Conservation (phyloP, 2,329 filamentous ascomycete species). For the Cryphonectria carpinicola region DNA sequence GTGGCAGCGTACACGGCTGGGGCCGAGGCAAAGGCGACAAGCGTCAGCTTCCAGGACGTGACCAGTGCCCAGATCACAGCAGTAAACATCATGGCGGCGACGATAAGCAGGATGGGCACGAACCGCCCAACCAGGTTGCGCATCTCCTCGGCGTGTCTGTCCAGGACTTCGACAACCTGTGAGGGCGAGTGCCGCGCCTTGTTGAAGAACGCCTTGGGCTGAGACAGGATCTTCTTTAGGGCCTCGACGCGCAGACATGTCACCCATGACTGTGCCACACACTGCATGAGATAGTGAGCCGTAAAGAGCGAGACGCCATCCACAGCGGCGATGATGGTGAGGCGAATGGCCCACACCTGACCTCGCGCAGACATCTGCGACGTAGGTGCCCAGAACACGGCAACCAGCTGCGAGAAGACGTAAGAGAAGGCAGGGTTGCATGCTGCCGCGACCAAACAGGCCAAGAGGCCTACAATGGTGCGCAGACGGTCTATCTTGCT, state of each 20-base stretch:
- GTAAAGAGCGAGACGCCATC: slow-evolving; percentile 69
- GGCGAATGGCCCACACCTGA: slow-evolving; percentile 68
- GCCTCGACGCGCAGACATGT: slow-evolving; percentile 71
- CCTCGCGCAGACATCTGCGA: slow-evolving; percentile 54
- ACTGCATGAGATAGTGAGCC: slow-evolving; percentile 73
- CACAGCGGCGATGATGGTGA: slow-evolving; percentile 68
- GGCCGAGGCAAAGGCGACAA: slow-evolving; percentile 71
- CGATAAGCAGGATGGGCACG: slow-evolving; percentile 69
- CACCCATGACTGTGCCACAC: slow-evolving; percentile 75
- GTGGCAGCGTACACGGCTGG: slow-evolving; percentile 71
- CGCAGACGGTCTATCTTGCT: slow-evolving; percentile 52
- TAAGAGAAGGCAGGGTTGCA: slow-evolving; percentile 77
- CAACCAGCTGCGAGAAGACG: slow-evolving; percentile 72
- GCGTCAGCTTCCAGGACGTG: slow-evolving; percentile 78
- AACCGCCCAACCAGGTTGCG: slow-evolving; percentile 81
- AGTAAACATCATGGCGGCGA: slow-evolving; percentile 67
- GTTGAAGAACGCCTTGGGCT: slow-evolving; percentile 81
- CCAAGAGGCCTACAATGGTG: slow-evolving; percentile 63
- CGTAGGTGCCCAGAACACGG: slow-evolving; percentile 63
- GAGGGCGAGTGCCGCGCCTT: slow-evolving; percentile 65
- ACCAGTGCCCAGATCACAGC: slow-evolving; percentile 74
- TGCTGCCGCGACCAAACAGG: slow-evolving; percentile 66
- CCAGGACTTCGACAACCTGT: slow-evolving; percentile 71
- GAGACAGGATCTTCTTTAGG: slow-evolving; percentile 70
- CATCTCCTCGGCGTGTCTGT: slow-evolving; percentile 86